Base-by-base conservation (phyloP, 2,329 filamentous ascomycete species). In the Metarhizium brunneum region DNA sequence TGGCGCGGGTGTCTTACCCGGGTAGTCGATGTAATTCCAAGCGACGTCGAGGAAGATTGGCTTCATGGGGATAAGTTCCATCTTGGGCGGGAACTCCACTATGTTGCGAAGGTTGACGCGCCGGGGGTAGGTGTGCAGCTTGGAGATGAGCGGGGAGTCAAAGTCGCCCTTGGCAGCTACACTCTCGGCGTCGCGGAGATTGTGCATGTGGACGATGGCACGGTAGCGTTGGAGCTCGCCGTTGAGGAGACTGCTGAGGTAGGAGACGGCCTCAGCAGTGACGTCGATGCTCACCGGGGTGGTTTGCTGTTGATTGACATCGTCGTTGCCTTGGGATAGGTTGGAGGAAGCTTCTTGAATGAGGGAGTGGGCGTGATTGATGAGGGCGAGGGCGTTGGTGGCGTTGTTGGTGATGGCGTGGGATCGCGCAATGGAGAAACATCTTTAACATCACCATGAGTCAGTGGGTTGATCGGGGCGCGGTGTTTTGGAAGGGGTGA, bases 1-100 rank as follows among this genome's bases (percentile, higher is more conserved):
- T 29, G 50, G 6, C 11, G 35, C 36, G 1, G 42, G 48, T 30
- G 70, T 62, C 62, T 83, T 83, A 38, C 84, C 85, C 0, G 92
- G 91, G 67, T 99, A 99, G 51, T 90, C 84, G 59, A 99, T 92
- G 68, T 96, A 97, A 69, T 97, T 97, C 88, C 90, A 99, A 10
- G 94, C 94, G 7, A 96, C 87, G 67, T 99, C 94, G 57, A 97
- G 83, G 77, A 97, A 97, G 38, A 97, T 79, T 32, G 94, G 94
- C 76, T 99, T 99, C 53, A 96, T 87, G 0, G 94, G 91, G 43
- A 97, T 84, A 1, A 87, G 80, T 59, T 89, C 84, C 61, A 96
- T 75, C 66, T 85, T 88, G 1, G 92, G 92, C 13, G 94, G 94
- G 69, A 92, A 96, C 4, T 85, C 82, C 50, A 97, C 92, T 30